Evolutionary conservation across 345 rosid genomes (phyloP), one percentile per base, ranked within the genome.

Genomic region (Salix arbutifolia): DNA sequence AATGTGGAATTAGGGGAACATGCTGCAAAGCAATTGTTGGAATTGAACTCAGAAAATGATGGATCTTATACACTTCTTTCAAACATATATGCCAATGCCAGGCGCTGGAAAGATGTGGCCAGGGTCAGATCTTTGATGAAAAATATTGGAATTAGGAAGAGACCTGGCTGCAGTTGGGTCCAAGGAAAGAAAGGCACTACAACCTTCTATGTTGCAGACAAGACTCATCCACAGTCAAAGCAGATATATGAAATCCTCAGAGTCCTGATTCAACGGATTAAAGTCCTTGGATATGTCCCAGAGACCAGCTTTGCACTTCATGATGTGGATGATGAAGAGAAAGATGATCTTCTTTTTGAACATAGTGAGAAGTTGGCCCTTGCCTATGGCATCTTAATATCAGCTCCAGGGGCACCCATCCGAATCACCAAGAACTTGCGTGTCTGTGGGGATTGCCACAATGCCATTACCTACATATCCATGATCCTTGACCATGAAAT

Each of bases 321-420:
- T 81, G 94, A 93, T 62, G 94, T 91, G 81, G 97, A 89, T 73
- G 93, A 93, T 82, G 98, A 93, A 80, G 97, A 93, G 89, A 91
- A 93, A 80, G 90, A 85, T 62, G 91, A 88, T 79, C 91, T 91
- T 70, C 89, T 93, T 70, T 81, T 78, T 8, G 95, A 90, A 77
- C 98, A 93, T 52, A 88, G 95, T 53, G 98, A 93, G 89, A 93
- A 93, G 86, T 74, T 93, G 74, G 97, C 98, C 78, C 97, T 93
- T 50, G 98, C 93, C 10, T 89, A 83, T 73, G 92, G 91, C 72
- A 84, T 93, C 76, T 76, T 93, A 64, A 87, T 86, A 50, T 83
- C 91, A 42, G 74, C 92, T 31, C 87, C 81, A 44, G 92, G 89
- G 28, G 86, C 76, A 50, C 90, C 93, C 0, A 91, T 93, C 77